Base-by-base conservation (phyloP, 1,139 yeast genomes). In the Hanseniaspora sp. region DNA sequence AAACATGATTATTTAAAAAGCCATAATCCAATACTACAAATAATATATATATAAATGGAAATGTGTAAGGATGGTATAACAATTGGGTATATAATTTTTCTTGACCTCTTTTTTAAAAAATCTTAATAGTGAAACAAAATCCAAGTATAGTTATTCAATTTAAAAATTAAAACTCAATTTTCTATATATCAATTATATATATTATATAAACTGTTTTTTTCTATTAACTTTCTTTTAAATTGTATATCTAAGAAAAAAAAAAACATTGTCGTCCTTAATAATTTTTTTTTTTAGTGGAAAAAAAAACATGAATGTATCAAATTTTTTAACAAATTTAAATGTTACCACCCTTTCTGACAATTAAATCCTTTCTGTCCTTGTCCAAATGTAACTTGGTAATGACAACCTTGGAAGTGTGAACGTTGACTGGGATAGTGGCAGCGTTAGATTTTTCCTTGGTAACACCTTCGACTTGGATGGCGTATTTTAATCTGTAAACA, bases 331-430 rank as follows among this genome's bases (percentile, higher is more conserved):
- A 59, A 23, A 62, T 68, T 74, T 80, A 80, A 70, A 76, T 76
- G 71, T 80, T 80, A 74, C 95, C 95, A 73, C 95, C 94, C 81
- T 85, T 86, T 81, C 92, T 83, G 71, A 81, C 82, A 72, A 92
- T 87, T 78, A 92, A 83, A 74, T 86, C 95, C 83, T 90, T 88
- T 83, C 98, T 86, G 84, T 92, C 96, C 79, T 86, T 86, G 83
- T 92, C 96, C 76, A 92, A 83, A 82, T 87, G 86, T 76, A 94
- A 82, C 80, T 88, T 87, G 79, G 97, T 92, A 76, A 94, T 86
- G 77, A 92, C 97, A 72, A 94, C 95, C 82, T 94, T 94, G 63
- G 97, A 90, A 74, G 99, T 95, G 81, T 88, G 95, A 69, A 94
- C 80, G 85, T 88, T 87, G 76, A 92, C 79, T 75, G 97, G 98